Evolutionary conservation across 2,329 filamentous ascomycete genomes (phyloP), one percentile per base, ranked within the genome.

Genomic region (Dactylonectria estremocensis): DNA sequence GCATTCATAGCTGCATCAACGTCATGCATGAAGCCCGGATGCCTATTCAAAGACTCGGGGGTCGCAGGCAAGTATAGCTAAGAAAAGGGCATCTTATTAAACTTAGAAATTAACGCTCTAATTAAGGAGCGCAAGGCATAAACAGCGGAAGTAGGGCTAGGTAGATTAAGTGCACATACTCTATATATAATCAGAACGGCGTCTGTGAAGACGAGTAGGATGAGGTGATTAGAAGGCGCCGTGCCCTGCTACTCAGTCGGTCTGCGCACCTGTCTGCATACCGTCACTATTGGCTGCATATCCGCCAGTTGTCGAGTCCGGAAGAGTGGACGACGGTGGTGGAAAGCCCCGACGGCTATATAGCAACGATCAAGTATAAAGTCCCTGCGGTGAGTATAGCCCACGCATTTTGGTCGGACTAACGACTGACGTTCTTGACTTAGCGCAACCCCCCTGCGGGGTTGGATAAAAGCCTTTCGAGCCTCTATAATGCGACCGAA

Each of bases 1-100:
- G 81, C 62, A 1, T 72, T 69, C 9, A 58, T 61, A 0, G 43
- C 20, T 8, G 11, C 4, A 37, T 31, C 16, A 0, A 13, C 33
- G 1, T 3, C 31, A 3, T 72, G 63, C 28, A 16, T 2, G 1
- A 55, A 61, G 10, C 66, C 66, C 10, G 68, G 68, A 5, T 72
- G 68, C 18, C 2, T 54, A 1, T 69, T 67, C 18, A 61, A 11
- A 1, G 64, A 3, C 0, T 2, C 49, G 0, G 59, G 14, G 20
- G 20, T 58, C 3, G 10, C 56, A 1, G 67, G 67, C 28, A 9
- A 1, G 3, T 71, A 57, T 20, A 71, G 54, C 8, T 22, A 16
- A 1, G 62, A 65, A 37, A 58, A 40, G 0, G 66, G 66, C 9
- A 58, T 66, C 5, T 24, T 68, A 16, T 31, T 66, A 0, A 54